Evolutionary conservation across 768 basidiomycete species (phyloP).

Genomic region (Russula dissimulans): DNA sequence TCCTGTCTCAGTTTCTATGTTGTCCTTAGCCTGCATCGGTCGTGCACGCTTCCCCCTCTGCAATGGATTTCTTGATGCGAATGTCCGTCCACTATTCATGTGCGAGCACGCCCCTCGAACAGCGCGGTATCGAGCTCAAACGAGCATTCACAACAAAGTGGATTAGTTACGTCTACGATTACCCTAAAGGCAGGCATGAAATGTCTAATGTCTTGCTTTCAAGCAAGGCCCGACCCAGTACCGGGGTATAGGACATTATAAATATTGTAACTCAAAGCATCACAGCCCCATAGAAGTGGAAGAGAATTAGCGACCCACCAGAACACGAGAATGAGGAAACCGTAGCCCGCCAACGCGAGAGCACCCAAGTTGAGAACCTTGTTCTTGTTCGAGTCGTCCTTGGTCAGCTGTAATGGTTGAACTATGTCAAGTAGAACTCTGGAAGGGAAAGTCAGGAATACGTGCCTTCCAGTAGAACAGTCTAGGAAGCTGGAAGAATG

Average conservation of each 20-base stretch:
- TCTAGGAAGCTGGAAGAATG: constrained; percentile 88
- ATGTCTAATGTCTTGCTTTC: not conserved
- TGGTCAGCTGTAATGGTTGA: constrained; percentile 45
- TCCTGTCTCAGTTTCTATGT: no score
- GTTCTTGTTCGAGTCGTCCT: constrained; percentile 48
- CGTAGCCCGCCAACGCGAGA: constrained; percentile 65
- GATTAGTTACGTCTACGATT: not conserved
- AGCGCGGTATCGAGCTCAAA: no score
- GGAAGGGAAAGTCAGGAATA: not conserved
- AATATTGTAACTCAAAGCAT: constrained; percentile 71
- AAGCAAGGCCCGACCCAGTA: not conserved
- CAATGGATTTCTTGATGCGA: no score
- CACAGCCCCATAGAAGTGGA: not conserved
- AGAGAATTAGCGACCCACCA: constrained; percentile 47
- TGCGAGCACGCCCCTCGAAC: no score
- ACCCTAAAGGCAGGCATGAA: not conserved
- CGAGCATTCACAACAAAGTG: not conserved
- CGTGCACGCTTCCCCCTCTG: no score
- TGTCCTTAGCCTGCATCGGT: no score
- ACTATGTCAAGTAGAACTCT: not conserved
- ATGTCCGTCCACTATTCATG: not conserved
- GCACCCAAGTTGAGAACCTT: constrained; percentile 48
- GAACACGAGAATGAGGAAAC: constrained; percentile 70
- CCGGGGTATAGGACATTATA: constrained; percentile 46
- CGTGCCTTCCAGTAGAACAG: constrained; percentile 87